Base-by-base conservation (phyloP, 306 rosid genomes). In the Dicorynia guianensis region DNA sequence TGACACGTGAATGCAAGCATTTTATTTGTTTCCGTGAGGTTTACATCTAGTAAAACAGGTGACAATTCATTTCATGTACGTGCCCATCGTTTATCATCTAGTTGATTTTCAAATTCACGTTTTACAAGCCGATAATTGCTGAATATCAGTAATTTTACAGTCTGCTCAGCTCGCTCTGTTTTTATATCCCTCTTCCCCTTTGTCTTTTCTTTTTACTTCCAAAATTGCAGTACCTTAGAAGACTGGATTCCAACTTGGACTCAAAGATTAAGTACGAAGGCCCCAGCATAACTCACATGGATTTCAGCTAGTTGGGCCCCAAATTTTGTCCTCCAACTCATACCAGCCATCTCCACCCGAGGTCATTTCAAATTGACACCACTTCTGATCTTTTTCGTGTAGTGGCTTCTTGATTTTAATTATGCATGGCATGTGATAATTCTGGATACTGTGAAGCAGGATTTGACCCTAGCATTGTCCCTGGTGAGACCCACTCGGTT, bases 321-420 rank as follows among this genome's bases (percentile, higher is more conserved):
- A 79, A 4, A 25, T 4, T 44, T 38, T 79, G 75, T 63, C 88
- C 0, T 43, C 74, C 49, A 66, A 60, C 2, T 18, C 71, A 8
- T 81, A 86, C 67, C 87, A 74, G 35, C 77, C 71, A 3, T 79
- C 84, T 15, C 79, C 90, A 33, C 40, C n/a, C 12, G 84, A 81
- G 87, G 89, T 86, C 83, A 44, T 53, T 60, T 60, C 15, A 8
- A 69, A 18, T 11, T 25, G 1, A 25, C 30, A 25, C 30, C 30
- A 25, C 30, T 25, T 25, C 30, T 25, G 30, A 25, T 25, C 30
- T 25, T 25, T 25, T 1, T 25, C 30, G 30, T 25, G 2, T 25
- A 25, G 30, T 25, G 30, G 30, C 2, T 25, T 25, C 30, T 25
- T 1, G 30, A 25, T 25, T 25, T 25, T 1, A 25, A 25, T 25